Percentiles rank a stretch among this genome's conserved stretches.
Conservation (phyloP, 2,329 filamentous ascomycete species). For the Calonectria honghensis region DNA sequence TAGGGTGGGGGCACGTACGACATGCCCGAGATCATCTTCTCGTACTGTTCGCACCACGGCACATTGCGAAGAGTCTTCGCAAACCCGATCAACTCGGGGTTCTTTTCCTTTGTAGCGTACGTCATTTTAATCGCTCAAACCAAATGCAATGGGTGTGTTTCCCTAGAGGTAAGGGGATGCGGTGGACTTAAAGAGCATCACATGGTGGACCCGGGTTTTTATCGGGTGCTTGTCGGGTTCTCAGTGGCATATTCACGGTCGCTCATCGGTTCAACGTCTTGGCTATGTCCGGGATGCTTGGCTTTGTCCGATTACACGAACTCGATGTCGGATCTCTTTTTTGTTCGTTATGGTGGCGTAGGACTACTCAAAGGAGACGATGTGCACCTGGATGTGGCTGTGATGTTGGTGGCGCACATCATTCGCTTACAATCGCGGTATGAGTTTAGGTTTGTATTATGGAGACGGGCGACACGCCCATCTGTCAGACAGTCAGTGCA, state of each 20-base stretch:
- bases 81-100: conserved; percentile 48
- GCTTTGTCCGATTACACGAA: not conserved
- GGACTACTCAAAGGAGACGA: not conserved
- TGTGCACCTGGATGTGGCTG: not conserved
- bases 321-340: not conserved
- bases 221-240: not conserved
- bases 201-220: conserved; percentile 6
- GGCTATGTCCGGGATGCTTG: conserved; percentile 18
- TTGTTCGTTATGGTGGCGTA: not conserved
- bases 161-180: not conserved
- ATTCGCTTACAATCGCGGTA: not conserved
- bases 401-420: not conserved
- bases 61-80: conserved; percentile 46
- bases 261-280: conserved; percentile 1
- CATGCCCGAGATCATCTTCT: conserved; percentile 56
- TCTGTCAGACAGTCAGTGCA: not conserved
- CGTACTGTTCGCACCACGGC: conserved; percentile 53
- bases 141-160: not conserved
- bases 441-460: not conserved
- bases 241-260: conserved; percentile 4
- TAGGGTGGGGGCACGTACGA: conserved; percentile 39
- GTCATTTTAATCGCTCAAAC: conserved; percentile 42
- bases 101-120: conserved; percentile 43
- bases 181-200: not conserved
- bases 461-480: no score